Base-by-base conservation (phyloP, 202 grass and related monocot genomes). In the Musa balbisiana region DNA sequence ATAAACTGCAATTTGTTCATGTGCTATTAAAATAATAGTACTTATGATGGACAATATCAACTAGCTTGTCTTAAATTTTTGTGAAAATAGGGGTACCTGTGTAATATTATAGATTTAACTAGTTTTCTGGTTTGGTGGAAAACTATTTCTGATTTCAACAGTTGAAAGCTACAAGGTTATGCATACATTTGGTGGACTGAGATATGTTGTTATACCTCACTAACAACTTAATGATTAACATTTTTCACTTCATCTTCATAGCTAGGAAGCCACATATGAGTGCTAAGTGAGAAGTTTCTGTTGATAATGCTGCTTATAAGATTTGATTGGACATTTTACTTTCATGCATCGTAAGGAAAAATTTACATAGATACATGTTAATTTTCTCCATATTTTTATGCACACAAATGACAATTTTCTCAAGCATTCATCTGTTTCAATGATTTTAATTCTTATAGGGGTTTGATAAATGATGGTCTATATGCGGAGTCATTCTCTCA, bases 401-500 rank as follows among this genome's bases (percentile, higher is more conserved):
- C 63, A 65, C 21, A 65, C 21, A 43, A 43, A 65, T 24, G 21
- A 12, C 3, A 23, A 65, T 10, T 65, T 11, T 65, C 24, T 65
- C 24, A 23, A 65, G 33, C 33, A 23, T 27, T 26, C 17, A 27
- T 12, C 24, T 11, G 17, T 53, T 53, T 74, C 4, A 56, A 76
- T 77, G 21, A 24, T 78, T 26, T 85, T 79, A 67, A 74, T 73
- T 73, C 81, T 79, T 59, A 20, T 75, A 97, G 93, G 71, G 93
- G 86, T 68, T 73, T 97, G 78, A 73, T 97, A 67, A 97, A 93
- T 83, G 93, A 97, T 70, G 77, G 86, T 72, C 84, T 87, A 78
- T 97, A 91, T 75, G 93, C 88, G 22, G 93, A 97, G 81, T 83
- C 90, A 65, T 93, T 86, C 91, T 93, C 90, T 25, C 81, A 79